Base-by-base conservation (phyloP, 352 stramenopile species). In the Phytophthora litchii region DNA sequence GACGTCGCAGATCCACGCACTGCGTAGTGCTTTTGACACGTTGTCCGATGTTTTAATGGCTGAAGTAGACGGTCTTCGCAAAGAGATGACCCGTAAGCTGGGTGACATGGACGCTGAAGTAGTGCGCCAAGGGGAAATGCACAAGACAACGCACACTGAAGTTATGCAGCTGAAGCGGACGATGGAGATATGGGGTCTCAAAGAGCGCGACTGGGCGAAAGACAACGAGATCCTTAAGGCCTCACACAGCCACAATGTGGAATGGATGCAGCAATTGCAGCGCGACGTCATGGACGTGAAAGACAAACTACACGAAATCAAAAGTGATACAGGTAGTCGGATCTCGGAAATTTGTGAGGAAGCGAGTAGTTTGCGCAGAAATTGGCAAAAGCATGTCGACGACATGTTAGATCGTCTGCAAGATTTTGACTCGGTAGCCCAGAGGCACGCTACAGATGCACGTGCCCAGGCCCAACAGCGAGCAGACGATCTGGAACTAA, bases 261-360 rank as follows among this genome's bases (percentile, higher is more conserved):
- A 94, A 68, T 94, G 84, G 84, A 94, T 94, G 84, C 84, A 94
- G 49, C 78, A 91, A 64, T 59, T 94, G 48, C 84, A 94, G 49
- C 80, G 84, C 6, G 84, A 94, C 36, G 78, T 88, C 17, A 90
- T 89, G 70, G 80, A 91, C 34, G 69, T 84, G 23, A 94, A 94
- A 51, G 82, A 94, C 66, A 78, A 72, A 34, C 58, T 87, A 50
- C 80, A 92, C 47, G 79, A 86, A 36, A 70, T 89, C 35, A 81
- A 83, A 45, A 78, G 59, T 27, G 74, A 92, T 50, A 74, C 86
- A 16, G 68, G 69, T 8, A 70, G 50, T 41, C 78, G 78, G 1
- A 78, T 88, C 38, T 84, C 78, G 3, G 68, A 76, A 16, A 70
- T 91, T 4, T 78, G 72, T 51, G 73, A 90, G 52, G 80, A 94